A percentile compares a stretch with the other conserved stretches of the same genome.
phyloP scores from a whole-genome alignment of 2,329 filamentous ascomycete genomes.

The Myriosclerotinia curreyana region DNA sequence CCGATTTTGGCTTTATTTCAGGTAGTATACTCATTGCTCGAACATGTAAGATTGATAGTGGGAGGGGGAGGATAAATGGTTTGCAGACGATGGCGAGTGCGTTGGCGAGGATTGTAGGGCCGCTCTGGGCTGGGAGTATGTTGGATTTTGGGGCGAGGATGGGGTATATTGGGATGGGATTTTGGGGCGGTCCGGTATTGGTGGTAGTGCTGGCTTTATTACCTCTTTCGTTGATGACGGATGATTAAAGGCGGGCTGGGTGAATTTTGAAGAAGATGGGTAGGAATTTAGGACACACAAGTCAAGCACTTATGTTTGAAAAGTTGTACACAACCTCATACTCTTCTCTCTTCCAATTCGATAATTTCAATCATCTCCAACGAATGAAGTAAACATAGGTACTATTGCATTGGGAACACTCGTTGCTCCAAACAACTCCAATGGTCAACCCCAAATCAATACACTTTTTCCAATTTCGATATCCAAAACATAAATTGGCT shows the following conservation, averaged over 20 bases:
- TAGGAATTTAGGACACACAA: neutral
- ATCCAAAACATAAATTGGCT: neutral
- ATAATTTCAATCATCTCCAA: neutral
- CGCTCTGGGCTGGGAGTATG: neutral
- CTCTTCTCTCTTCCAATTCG: neutral
- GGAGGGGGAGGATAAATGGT: conserved; percentile 7
- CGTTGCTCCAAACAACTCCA: neutral
- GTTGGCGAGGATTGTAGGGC: conserved; percentile 10
- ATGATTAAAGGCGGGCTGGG: neutral
- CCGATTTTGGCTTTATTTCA: conserved; percentile 5
- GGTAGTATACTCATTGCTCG: conserved; percentile 3
- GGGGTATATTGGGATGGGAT: neutral
- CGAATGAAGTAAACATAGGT: neutral
- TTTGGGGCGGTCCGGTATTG: neutral
- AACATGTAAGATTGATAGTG: conserved; percentile 3
- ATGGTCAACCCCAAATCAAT: neutral
- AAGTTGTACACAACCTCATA: neutral
- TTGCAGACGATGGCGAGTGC: neutral
- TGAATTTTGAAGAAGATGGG: neutral
- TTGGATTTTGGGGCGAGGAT: conserved; percentile 1
- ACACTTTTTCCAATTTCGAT: too few species aligned
- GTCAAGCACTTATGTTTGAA: neutral
- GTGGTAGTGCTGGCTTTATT: neutral
- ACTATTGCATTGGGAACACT: neutral
- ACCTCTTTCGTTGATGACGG: conserved; percentile 14